Conservation (phyloP, 2,329 filamentous ascomycete species). For the Coleophoma eucalyptorum region DNA sequence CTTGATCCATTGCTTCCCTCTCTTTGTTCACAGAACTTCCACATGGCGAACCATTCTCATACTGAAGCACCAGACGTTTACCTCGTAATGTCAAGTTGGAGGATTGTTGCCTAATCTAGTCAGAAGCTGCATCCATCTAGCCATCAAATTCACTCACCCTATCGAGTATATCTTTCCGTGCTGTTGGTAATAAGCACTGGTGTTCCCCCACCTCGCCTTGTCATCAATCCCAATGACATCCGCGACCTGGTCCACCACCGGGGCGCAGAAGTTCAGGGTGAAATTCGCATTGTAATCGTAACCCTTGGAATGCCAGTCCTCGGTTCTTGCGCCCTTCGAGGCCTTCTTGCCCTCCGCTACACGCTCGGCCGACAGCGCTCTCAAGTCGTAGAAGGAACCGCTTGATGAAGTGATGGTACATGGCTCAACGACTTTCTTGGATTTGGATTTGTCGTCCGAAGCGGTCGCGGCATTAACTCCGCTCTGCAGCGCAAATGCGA, state of each 20-base stretch:
- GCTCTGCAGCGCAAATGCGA: slow-evolving; percentile 20
- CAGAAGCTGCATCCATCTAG: neutral
- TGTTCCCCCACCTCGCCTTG: slow-evolving; percentile 60
- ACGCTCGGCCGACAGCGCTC: slow-evolving; percentile 22
- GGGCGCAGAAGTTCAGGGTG: slow-evolving; percentile 76
- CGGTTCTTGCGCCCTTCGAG: slow-evolving; percentile 49
- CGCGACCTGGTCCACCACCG: slow-evolving; percentile 64
- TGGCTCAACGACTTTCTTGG: slow-evolving; percentile 19
- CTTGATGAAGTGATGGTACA: slow-evolving; percentile 25
- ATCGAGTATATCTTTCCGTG: slow-evolving; percentile 68
- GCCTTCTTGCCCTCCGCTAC: slow-evolving; percentile 29
- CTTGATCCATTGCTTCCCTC: slow-evolving; percentile 20
- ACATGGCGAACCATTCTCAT: slow-evolving; percentile 74
- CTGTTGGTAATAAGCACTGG: slow-evolving; percentile 73
- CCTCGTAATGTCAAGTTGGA: slow-evolving; percentile 54
- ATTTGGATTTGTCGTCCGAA: slow-evolving; percentile 16
- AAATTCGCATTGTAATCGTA: slow-evolving; percentile 75
- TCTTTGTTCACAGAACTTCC: slow-evolving; percentile 40
- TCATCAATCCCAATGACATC: slow-evolving; percentile 59
- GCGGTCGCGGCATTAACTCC: slow-evolving; percentile 16
- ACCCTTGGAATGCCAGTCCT: slow-evolving; percentile 62
- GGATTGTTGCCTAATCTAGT: slow-evolving; percentile 10
- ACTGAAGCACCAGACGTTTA: slow-evolving; percentile 73
- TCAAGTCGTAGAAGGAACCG: slow-evolving; percentile 28
- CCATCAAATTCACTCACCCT: slow-evolving; percentile 49